Evolutionary conservation across 331 rosid genomes (phyloP).

Genomic region (Arachis monticola): DNA sequence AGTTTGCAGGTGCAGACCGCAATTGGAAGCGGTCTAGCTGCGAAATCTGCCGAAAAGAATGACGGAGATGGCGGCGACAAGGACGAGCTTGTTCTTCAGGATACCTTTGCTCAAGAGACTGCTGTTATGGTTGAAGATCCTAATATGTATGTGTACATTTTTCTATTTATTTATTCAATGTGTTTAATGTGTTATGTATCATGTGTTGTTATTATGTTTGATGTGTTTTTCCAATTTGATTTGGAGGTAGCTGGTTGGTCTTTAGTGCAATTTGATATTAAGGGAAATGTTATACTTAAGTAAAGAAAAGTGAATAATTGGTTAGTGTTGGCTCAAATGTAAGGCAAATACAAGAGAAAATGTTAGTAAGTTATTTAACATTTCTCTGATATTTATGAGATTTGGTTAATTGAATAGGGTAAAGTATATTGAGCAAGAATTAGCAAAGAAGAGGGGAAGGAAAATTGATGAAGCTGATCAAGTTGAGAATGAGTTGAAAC

Average conservation of each 20-base stretch:
- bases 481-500: conserved; percentile 81
- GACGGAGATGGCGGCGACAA: conserved; percentile 69
- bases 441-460: conserved; percentile 92
- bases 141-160: conserved; percentile 63
- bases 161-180: not conserved
- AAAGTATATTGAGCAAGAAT: conserved; percentile 73
- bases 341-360: too few species aligned
- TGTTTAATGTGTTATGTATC: not conserved
- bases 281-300: too few species aligned
- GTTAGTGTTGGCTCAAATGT: too few species aligned
- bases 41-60: conserved; percentile 43
- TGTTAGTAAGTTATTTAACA: too few species aligned
- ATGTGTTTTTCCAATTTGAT: conserved; percentile 17
- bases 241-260: conserved; percentile 5
- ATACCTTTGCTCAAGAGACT: conserved; percentile 94
- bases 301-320: too few species aligned
- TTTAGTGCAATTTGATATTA: not conserved
- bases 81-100: conserved; percentile 90
- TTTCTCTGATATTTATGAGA: not conserved
- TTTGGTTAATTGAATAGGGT: conserved; percentile 54
- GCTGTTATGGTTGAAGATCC: conserved; percentile 94
- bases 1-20: conserved; percentile 36
- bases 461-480: conserved; percentile 63
- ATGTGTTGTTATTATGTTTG: not conserved
- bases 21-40: conserved; percentile 31